A percentile compares a stretch with the other conserved stretches of the same genome.
Evolutionary conservation across 257 asterid species (phyloP).

Genomic region (Nemophila menziesii): DNA sequence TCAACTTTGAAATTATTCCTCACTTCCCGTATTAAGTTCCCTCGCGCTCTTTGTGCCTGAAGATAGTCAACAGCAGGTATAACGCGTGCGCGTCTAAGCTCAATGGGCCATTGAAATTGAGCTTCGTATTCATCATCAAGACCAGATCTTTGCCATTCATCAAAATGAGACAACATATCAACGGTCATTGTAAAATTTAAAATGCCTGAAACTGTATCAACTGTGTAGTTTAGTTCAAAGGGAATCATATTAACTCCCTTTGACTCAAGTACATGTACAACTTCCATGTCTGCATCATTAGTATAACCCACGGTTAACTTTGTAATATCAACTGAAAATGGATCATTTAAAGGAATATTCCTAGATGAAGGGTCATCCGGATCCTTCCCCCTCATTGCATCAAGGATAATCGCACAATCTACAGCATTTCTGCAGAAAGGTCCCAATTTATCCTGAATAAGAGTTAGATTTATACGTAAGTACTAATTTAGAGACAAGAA

Average conservation of each 20-base stretch:
- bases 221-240: slow-evolving; percentile 65
- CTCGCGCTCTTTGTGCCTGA: slow-evolving; percentile 88
- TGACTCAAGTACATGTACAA: slow-evolving; percentile 52
- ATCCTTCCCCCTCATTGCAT: slow-evolving; percentile 67
- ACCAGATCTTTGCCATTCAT: slow-evolving; percentile 79
- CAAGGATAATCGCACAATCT: slow-evolving; percentile 67
- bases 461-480: slow-evolving; percentile 1
- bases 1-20: slow-evolving; percentile 54
- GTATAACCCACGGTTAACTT: slow-evolving; percentile 82
- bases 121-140: slow-evolving; percentile 80
- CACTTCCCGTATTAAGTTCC: slow-evolving; percentile 68
- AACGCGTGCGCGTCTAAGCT: slow-evolving; percentile 86
- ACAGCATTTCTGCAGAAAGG: slow-evolving; percentile 84
- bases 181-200: slow-evolving; percentile 87
- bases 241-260: slow-evolving; percentile 77
- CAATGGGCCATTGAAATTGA: slow-evolving; percentile 95
- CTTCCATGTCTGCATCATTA: slow-evolving; percentile 89
- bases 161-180: slow-evolving; percentile 88
- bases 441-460: slow-evolving; percentile 68
- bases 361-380: slow-evolving; percentile 73
- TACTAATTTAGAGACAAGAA: too few species aligned
- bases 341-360: slow-evolving; percentile 51
- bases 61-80: slow-evolving; percentile 81
- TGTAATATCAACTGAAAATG: slow-evolving; percentile 54
- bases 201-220: slow-evolving; percentile 85